A percentile compares a stretch with the other conserved stretches of the same genome.
Evolutionary conservation across 106 monocot species (phyloP).

Genomic region (Dendrobium catenatum): DNA sequence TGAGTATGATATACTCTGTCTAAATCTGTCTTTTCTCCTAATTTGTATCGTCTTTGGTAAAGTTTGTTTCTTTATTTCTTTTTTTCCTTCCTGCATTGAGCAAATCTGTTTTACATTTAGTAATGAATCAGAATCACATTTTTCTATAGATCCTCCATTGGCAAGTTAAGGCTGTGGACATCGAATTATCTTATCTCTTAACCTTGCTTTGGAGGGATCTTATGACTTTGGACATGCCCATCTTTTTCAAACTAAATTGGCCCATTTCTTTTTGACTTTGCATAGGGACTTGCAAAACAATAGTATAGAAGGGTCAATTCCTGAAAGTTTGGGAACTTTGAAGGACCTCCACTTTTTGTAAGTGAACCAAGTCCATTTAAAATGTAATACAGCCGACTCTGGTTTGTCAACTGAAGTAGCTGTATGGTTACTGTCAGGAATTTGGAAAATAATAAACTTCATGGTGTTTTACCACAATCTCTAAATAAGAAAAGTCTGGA

Average conservation of each 20-base stretch:
- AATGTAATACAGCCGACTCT: not conserved
- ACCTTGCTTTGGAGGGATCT: too few species aligned
- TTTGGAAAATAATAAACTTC: conserved; percentile 46
- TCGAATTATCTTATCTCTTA: too few species aligned
- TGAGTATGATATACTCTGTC: too few species aligned
- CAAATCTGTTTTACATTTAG: not conserved
- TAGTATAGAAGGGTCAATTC: conserved; percentile 36
- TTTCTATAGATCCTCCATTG: too few species aligned
- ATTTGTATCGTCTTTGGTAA: too few species aligned
- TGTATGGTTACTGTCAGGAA: conserved; percentile 20
- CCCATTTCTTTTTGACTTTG: not conserved
- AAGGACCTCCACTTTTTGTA: conserved; percentile 43
- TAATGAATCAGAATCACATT: not conserved
- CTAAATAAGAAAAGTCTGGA: conserved; percentile 32
- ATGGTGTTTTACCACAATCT: conserved; percentile 31
- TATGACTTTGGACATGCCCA: too few species aligned
- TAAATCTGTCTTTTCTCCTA: too few species aligned
- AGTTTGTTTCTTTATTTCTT: too few species aligned
- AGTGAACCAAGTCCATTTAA: conserved; percentile 8
- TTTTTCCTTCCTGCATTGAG: not conserved
- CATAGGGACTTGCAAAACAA: conserved; percentile 49
- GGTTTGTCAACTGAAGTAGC: not conserved
- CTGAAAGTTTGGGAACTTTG: conserved; percentile 41
- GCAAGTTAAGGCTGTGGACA: too few species aligned
- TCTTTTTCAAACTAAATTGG: not conserved